Percentiles rank a stretch among this genome's conserved stretches.
phyloP scores from a whole-genome alignment of 2,329 filamentous ascomycete genomes.

The Clonostachys rosea region DNA sequence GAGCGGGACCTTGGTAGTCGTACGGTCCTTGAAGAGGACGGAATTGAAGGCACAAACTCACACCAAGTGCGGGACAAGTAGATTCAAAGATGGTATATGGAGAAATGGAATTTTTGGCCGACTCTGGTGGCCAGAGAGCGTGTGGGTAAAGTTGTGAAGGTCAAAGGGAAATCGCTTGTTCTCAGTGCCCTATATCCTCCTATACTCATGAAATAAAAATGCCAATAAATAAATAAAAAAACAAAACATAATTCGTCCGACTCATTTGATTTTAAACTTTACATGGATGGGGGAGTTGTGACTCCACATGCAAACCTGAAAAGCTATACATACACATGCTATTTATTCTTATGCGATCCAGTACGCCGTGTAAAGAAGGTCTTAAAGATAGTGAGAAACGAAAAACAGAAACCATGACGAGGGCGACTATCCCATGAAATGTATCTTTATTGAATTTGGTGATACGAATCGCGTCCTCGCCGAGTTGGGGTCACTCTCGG shows the following conservation, averaged over 20 bases:
- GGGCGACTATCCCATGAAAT: not conserved
- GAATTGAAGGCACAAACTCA: slow-evolving; percentile 8
- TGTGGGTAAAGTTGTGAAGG: not conserved
- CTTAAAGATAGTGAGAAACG: too few species aligned
- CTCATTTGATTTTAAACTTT: too few species aligned
- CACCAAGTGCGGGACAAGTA: too few species aligned
- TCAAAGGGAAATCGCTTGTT: not conserved
- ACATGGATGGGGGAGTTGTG: too few species aligned
- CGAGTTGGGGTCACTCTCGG: slow-evolving; percentile 63
- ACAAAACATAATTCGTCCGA: too few species aligned
- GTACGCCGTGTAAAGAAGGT: too few species aligned
- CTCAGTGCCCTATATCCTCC: too few species aligned
- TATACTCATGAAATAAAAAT: too few species aligned
- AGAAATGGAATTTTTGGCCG: not conserved
- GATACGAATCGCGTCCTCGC: slow-evolving; percentile 60
- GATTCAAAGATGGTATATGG: not conserved
- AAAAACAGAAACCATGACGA: not conserved
- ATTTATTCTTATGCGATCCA: not conserved
- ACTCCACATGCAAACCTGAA: too few species aligned
- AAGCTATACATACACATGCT: not conserved
- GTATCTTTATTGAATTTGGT: slow-evolving; percentile 42
- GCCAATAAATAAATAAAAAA: too few species aligned
- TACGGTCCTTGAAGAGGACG: slow-evolving; percentile 25
- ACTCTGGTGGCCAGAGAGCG: not conserved
- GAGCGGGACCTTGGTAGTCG: slow-evolving; percentile 14